Conservation (phyloP, 176 grass and related monocot species). For the Oryza meyeriana region DNA sequence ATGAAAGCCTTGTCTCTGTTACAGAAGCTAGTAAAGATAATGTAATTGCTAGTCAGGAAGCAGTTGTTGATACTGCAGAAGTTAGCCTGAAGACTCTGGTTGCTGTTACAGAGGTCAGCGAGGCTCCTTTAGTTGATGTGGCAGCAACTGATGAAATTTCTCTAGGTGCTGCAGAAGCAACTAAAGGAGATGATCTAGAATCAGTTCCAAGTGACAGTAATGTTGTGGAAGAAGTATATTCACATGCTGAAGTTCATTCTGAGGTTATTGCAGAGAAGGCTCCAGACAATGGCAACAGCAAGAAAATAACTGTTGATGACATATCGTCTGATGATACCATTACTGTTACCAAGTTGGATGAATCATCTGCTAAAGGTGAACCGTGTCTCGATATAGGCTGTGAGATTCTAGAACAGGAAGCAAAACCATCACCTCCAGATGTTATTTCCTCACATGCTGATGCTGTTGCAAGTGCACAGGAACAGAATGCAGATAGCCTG, state of each 20-base stretch:
- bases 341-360: conserved; percentile 23
- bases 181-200: conserved; percentile 22
- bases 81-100: conserved; percentile 23
- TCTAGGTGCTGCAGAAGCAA: conserved; percentile 22
- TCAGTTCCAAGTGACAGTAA: conserved; percentile 13
- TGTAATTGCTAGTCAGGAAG: conserved; percentile 8
- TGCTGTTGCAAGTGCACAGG: neutral
- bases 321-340: neutral
- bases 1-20: conserved; percentile 12
- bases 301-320: conserved; percentile 23
- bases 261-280: conserved; percentile 13
- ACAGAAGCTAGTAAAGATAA: conserved; percentile 16
- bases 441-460: neutral
- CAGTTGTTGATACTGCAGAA: neutral
- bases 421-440: neutral
- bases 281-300: conserved; percentile 13
- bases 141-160: conserved; percentile 32
- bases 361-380: conserved; percentile 3
- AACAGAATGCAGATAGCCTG: conserved; percentile 14
- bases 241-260: conserved; percentile 1
- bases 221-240: conserved; percentile 28
- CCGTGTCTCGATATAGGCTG: conserved; percentile 1
- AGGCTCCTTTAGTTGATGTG: conserved; percentile 25
- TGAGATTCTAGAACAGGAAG: conserved; percentile 18
- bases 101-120: conserved; percentile 32